Evolutionary conservation across 345 rosid genomes (phyloP).

Genomic region (Clarkia xantiana): DNA sequence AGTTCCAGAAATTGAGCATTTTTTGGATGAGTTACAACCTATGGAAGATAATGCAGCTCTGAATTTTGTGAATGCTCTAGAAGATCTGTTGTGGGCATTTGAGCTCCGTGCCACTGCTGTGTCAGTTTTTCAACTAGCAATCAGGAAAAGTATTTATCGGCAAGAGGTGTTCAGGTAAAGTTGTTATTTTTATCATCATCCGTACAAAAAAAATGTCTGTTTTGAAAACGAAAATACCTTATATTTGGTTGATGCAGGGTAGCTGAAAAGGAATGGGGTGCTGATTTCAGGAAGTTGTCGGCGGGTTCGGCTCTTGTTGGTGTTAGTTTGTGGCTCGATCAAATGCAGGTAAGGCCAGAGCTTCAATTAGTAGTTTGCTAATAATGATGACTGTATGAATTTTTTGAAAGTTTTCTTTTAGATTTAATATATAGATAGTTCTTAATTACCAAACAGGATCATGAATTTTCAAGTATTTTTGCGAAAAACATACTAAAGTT

Average conservation of each 20-base stretch:
- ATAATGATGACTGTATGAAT: too few species aligned
- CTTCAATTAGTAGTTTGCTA: slow-evolving; percentile 1
- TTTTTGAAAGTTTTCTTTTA: too few species aligned
- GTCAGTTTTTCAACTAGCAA: slow-evolving; percentile 75
- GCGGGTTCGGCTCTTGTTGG: slow-evolving; percentile 96
- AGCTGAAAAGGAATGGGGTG: slow-evolving; percentile 92
- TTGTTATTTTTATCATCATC: not conserved
- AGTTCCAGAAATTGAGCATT: slow-evolving; percentile 52
- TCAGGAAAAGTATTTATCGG: slow-evolving; percentile 57
- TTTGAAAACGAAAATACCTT: too few species aligned
- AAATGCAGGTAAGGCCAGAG: slow-evolving; percentile 61
- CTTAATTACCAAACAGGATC: too few species aligned
- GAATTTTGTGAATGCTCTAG: slow-evolving; percentile 76
- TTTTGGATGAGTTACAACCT: slow-evolving; percentile 50
- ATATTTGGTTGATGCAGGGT: slow-evolving; percentile 37
- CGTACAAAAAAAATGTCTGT: too few species aligned
- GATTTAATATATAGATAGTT: too few species aligned
- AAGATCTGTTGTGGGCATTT: slow-evolving; percentile 86
- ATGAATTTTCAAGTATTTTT: too few species aligned
- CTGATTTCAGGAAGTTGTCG: slow-evolving; percentile 83
- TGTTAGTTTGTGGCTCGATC: slow-evolving; percentile 88
- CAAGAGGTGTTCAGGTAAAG: slow-evolving; percentile 67
- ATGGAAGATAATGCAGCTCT: slow-evolving; percentile 74
- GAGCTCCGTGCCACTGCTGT: slow-evolving; percentile 86
- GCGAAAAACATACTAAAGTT: too few species aligned